Evolutionary conservation across 768 basidiomycete genomes (phyloP), one percentile per base, ranked within the genome.

Genomic region (Tulasnella sp.): DNA sequence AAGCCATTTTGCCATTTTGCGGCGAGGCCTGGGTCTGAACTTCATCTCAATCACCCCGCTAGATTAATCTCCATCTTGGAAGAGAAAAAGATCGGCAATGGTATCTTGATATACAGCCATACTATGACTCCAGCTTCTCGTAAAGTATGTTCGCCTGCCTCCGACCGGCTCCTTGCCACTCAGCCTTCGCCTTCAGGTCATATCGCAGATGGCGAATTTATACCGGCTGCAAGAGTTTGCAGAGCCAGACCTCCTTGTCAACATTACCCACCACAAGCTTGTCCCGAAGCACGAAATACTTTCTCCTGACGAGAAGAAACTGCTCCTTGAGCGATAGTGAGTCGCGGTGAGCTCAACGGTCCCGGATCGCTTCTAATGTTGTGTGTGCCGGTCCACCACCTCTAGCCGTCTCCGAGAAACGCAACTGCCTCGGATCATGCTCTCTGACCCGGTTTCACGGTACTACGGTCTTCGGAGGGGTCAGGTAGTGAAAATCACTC

Each of bases 401-500:
- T 44, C 44, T 83, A 99, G 97, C 86, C 97, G 98, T 81, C 87
- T 99, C 79, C 97, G 97, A 86, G 98, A 99, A 84, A 98, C 97
- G 1, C 98, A 99, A 84, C 88, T 99, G 78, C 98, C 98, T 73
- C 94, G 98, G 34, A 99, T 99, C 81, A 97, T 98, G 86, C 86
- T 98, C 62, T 92, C 93, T 38, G 98, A 99, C 85, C 98, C 98
- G 14, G 97, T 99, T n/a, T 96, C 98, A 58, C 91, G 97, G 80
- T 99, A 99, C 85, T 99, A 98, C 87, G 98, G 98, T 75, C 90
- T 99, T 79, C 90, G 92, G 83, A 91, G 98, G 74, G 97, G 97
- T 38, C 95, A 97, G 85, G 98, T 99, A 72, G 98, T 99, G 86
- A 98, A 98, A 88, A 99, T 99, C 83, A 98, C 94, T 80, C 88